Base-by-base conservation (phyloP, 495 filamentous ascomycete genomes). In the Neurospora sublineolata region DNA sequence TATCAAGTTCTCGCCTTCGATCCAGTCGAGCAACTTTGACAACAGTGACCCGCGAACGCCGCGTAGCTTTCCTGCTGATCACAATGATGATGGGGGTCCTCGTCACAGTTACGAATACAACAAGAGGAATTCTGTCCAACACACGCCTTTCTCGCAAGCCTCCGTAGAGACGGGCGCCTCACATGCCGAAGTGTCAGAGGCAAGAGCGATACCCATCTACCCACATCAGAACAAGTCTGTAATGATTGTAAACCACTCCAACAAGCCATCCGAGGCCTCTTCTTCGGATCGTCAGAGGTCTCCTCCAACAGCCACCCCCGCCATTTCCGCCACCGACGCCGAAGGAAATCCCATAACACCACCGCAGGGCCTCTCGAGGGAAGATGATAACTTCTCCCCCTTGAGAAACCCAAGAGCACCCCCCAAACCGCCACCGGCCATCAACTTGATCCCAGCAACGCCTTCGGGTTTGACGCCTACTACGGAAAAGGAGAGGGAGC, bases 211-310 rank as follows among this genome's bases (percentile, higher is more conserved):
- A 64, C 90, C 88, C 72, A 90, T 97, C 40, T 95, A 90, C 77
- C 89, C 93, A 3, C 94, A 97, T 78, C 92, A 93, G 77, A 97
- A 97, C 73, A 89, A 89, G 72, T 94, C 92, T 3, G 83, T 93
- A 12, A 81, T 95, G 64, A 81, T 96, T 70, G 89, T 97, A 46
- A 87, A 96, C 46, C 91, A 93, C 74, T 87, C 83, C 85, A 80
- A 79, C 72, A 79, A 80, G 74, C 77, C 81, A 16, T 82, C 80
- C 0, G 77, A 80, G 68, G 74, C 42, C 30, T 80, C 79, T 1
- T 80, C 82, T 1, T 37, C 77, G 3, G 73, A 78, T 14, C 70
- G 41, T 10, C 37, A 76, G 33, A 75, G 71, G 71, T 33, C 68
- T 4, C 46, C 72, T 2, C 72, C 70, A 4, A 10, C 42, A 18